Base-by-base conservation (phyloP, 1,284 basidiomycete species). In the Serendipita sp. region DNA sequence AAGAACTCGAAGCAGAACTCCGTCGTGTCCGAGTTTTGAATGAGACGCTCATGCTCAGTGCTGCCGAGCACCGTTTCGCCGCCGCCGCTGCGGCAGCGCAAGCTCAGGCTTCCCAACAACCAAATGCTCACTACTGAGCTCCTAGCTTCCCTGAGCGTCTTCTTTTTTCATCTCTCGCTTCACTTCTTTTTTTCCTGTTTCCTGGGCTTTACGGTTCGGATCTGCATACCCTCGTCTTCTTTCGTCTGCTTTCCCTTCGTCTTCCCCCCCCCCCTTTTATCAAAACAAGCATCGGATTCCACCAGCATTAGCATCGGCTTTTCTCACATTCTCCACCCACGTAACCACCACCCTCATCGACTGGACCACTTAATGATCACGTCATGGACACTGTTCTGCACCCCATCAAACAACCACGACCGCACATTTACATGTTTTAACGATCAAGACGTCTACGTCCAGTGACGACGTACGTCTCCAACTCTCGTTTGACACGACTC, bases 1-100 rank as follows among this genome's bases (percentile, higher is more conserved):
- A 86, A 89, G 72, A 78, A 74, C 77, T 78, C 77, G 79, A 66
- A 66, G 77, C 66, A 34, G 32, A 61, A 34, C 12, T 45, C 30
- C 10, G 38, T 8, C 70, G 34, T 2, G 17, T 35, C 61, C 38
- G 60, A 62, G 38, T 10, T 22, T 26, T 61, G 69, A 90, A 90
- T 73, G 87, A 91, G 79, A 84, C 85, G 45, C 78, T 91, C 71
- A 89, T 90, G 85, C 82, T 89, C 72, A 82, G 83, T 72, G 85
- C 84, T 64, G 84, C 85, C 55, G 83, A 83, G 73, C 83, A 84
- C 68, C 76, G 82, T 69, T 82, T 82, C 66, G 80, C 81, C 65
- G 82, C 22, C 22, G 22, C 22, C 22, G 22, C 22, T 22, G 22
- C 22, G 22, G 22, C 81, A 60, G 78, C 82, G 4, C 53, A 58